Base-by-base conservation (phyloP, 257 asterid genomes). In the Nyctanthes arbortristis region DNA sequence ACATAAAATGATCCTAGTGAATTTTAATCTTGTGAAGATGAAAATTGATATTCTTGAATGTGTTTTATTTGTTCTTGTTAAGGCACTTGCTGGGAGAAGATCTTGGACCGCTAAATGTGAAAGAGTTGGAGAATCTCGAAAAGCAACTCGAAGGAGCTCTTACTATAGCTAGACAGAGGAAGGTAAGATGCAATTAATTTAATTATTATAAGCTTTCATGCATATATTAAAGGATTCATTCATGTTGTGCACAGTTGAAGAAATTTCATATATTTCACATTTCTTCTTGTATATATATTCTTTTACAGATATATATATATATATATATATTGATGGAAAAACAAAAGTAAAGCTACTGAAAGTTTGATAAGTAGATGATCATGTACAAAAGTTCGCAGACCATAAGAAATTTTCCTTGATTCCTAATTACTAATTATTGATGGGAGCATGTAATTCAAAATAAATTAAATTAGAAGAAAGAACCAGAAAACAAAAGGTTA, bases 11-110 rank as follows among this genome's bases (percentile, higher is more conserved):
- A 52, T 52, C 59, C 59, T 9, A 52, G 59, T n/a, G n/a, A n/a
- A n/a, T n/a, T n/a, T n/a, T n/a, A 52, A 20, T 52, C 5, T 22
- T 52, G 24, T 52, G 30, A 22, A 20, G 59, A 2, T 20, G 7
- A 13, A 22, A 20, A 22, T 7, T 24, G 28, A 10, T 2, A 3
- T 52, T 52, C 59, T 20, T 52, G 14, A 52, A 22, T 52, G 11
- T 52, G 6, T 2, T 16, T 22, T 52, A 9, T 52, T 11, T 3
- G 6, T 52, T 20, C 1, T 20, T 6, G 69, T 66, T 63, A 76
- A 93, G 98, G 96, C 90, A 93, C 61, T 80, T 93, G 81, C 96
- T 91, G 1, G 98, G 98, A 45, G 98, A 93, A 82, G 96, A 91
- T 78, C 88, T 93, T 18, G 98, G 97, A 31, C 85, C 92, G 14